phyloP scores from a whole-genome alignment of 192 early-diverging fungal species.

The Backusella liffmaniae region DNA sequence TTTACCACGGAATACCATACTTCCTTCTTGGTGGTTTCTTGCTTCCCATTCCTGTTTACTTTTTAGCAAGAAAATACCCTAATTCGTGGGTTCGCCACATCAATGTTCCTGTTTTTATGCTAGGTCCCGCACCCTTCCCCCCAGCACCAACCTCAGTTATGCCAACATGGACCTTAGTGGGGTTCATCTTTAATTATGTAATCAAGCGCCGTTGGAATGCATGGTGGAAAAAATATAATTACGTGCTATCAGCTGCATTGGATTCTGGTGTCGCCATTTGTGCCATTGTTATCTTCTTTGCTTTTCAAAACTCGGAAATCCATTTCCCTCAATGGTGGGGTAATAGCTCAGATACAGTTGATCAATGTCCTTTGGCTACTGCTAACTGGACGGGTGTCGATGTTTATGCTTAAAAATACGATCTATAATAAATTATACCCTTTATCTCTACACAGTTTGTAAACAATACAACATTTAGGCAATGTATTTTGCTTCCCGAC shows the following conservation, averaged over 20 bases:
- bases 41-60: constrained; percentile 70
- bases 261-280: constrained; percentile 48
- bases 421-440: not conserved
- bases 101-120: constrained; percentile 68
- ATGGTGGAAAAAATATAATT: constrained; percentile 62
- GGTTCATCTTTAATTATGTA: constrained; percentile 70
- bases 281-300: constrained; percentile 49
- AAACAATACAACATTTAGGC: too few species aligned
- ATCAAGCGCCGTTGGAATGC: constrained; percentile 60
- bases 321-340: constrained; percentile 54
- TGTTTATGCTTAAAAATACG: constrained; percentile 35
- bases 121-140: constrained; percentile 59
- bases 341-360: constrained; percentile 41
- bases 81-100: constrained; percentile 67
- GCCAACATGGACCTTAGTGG: constrained; percentile 45
- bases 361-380: constrained; percentile 49
- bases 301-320: constrained; percentile 39
- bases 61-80: constrained; percentile 59
- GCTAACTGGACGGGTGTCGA: constrained; percentile 43
- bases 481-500: too few species aligned
- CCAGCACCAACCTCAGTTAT: constrained; percentile 53
- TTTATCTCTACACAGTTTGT: not conserved
- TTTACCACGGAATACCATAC: constrained; percentile 46
- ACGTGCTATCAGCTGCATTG: constrained; percentile 51
- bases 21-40: constrained; percentile 66